Conservation (phyloP, 805 yeast genomes). For the baker's yeast (Saccharomyces cerevisiae) region DNA sequence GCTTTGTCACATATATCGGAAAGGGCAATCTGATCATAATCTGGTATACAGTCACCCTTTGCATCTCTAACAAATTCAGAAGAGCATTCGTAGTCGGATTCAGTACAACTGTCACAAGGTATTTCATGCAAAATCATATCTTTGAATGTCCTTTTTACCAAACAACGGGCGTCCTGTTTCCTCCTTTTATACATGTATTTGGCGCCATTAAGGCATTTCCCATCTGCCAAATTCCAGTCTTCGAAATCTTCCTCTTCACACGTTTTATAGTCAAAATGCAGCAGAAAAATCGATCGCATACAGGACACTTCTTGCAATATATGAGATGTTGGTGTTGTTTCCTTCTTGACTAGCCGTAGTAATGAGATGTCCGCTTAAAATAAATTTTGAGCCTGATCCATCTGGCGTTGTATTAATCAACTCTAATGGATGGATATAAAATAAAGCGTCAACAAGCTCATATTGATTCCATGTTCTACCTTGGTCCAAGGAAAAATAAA, state of each 20-base stretch:
- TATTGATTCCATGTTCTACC: slow-evolving; percentile 57
- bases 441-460: slow-evolving; percentile 26
- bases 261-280: slow-evolving; percentile 41
- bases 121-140: slow-evolving; percentile 39
- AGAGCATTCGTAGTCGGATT: slow-evolving; percentile 64
- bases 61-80: slow-evolving; percentile 37
- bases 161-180: slow-evolving; percentile 55
- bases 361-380: slow-evolving; percentile 37
- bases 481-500: slow-evolving; percentile 59
- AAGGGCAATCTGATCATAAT: slow-evolving; percentile 13
- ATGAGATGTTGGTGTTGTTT: not conserved
- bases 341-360: not conserved
- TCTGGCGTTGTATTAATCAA: slow-evolving; percentile 54
- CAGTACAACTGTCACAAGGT: slow-evolving; percentile 52
- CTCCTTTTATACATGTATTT: slow-evolving; percentile 57
- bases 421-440: slow-evolving; percentile 26
- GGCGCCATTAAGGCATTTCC: slow-evolving; percentile 59
- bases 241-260: slow-evolving; percentile 54
- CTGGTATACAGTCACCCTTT: slow-evolving; percentile 44
- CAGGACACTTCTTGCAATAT: slow-evolving; percentile 3
- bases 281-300: slow-evolving; percentile 46
- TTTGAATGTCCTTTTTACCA: slow-evolving; percentile 31
- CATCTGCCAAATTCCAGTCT: slow-evolving; percentile 38
- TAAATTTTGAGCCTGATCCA: slow-evolving; percentile 56
- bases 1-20: slow-evolving; percentile 16